Conservation (phyloP, 2,329 filamentous ascomycete species). For the Rutstroemia sp. region DNA sequence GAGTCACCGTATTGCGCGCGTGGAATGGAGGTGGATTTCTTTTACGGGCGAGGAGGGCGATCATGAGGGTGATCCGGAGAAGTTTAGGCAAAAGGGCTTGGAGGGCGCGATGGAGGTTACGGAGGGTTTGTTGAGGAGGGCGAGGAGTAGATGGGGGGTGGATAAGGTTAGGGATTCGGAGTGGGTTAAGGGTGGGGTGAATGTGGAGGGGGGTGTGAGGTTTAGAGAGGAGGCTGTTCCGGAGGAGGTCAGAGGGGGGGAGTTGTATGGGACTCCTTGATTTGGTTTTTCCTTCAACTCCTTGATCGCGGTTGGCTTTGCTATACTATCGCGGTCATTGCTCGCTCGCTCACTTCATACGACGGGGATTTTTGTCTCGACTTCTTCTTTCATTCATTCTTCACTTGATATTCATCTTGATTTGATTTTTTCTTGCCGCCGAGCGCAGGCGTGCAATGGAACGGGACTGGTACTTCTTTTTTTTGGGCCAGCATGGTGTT, state of each 20-base stretch:
- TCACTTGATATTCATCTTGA: too few relatives aligned
- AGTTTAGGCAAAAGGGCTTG: slow-evolving; percentile 57
- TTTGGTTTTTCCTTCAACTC: too few relatives aligned
- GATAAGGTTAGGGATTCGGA: slow-evolving; percentile 62
- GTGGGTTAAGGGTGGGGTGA: slow-evolving; percentile 73
- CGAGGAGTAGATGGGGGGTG: slow-evolving; percentile 68
- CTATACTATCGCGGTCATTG: neutral
- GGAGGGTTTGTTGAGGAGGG: slow-evolving; percentile 76
- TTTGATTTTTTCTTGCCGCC: too few relatives aligned
- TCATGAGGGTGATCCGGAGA: slow-evolving; percentile 61
- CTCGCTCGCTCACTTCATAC: too few relatives aligned
- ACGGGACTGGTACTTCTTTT: too few relatives aligned
- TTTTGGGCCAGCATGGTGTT: too few relatives aligned
- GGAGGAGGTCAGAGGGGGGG: slow-evolving; percentile 16
- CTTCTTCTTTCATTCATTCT: too few relatives aligned
- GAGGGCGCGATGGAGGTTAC: slow-evolving; percentile 74
- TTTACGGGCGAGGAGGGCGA: slow-evolving; percentile 81
- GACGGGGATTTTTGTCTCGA: too few relatives aligned
- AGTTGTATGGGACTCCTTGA: neutral
- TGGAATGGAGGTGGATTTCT: slow-evolving; percentile 91
- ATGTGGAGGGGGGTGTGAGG: slow-evolving; percentile 53
- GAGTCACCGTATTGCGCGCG: slow-evolving; percentile 88
- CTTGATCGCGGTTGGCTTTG: neutral
- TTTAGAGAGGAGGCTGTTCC: slow-evolving; percentile 46
- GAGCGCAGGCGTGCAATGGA: too few relatives aligned